Conservation (phyloP, 257 asterid genomes). For the Scutellaria barbata region DNA sequence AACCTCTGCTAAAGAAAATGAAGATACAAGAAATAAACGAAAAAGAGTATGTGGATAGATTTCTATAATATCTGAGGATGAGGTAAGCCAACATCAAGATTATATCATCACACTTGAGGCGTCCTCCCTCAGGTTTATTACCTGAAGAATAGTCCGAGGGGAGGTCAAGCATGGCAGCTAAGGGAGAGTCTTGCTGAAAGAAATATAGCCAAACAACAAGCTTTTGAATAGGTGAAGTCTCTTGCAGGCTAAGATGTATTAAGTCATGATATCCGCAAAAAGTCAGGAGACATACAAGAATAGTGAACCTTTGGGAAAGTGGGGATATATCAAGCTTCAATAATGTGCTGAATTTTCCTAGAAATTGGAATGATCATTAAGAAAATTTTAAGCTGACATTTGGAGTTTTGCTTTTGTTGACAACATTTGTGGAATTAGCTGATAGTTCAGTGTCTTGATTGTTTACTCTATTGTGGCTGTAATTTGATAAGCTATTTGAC, state of each 20-base stretch:
- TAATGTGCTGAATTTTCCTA: neutral
- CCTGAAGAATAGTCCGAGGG: conserved; percentile 21
- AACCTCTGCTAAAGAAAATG: conserved; percentile 22
- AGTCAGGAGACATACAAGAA: conserved; percentile 15
- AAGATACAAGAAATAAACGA: conserved; percentile 23
- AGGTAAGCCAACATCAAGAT: neutral
- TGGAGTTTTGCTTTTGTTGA: neutral
- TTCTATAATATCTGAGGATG: neutral
- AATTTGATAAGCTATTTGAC: conserved; percentile 2
- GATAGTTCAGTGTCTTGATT: neutral
- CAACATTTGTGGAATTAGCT: neutral
- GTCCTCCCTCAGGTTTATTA: neutral
- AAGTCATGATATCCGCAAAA: neutral
- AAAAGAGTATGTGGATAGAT: neutral
- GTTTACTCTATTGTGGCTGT: conserved; percentile 14
- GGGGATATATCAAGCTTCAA: conserved; percentile 15
- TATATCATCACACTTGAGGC: neutral
- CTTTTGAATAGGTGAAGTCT: conserved; percentile 16
- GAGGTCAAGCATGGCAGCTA: conserved; percentile 5
- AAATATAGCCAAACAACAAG: neutral
- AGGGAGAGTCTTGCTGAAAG: conserved; percentile 14
- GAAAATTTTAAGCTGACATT: neutral
- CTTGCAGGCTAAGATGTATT: conserved; percentile 13
- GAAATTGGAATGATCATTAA: conserved; percentile 4
- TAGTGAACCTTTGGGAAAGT: conserved; percentile 5